Base-by-base conservation (phyloP, 768 basidiomycete species). In the Agrocybe chaxingu region DNA sequence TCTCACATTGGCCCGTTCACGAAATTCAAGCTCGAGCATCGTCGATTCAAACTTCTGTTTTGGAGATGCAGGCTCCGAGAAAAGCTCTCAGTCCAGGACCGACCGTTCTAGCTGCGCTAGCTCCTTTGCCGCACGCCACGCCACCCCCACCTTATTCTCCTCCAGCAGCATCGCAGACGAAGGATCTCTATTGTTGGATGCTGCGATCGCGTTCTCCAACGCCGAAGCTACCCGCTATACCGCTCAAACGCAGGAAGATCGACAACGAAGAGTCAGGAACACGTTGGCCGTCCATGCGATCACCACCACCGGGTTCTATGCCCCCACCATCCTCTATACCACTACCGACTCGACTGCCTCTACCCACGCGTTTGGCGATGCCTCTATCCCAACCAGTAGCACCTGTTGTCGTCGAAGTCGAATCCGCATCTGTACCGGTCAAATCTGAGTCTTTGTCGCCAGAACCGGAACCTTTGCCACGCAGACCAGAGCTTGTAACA, bases 401-500 rank as follows among this genome's bases (percentile, higher is more conserved):
- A 16, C 16, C 16, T 16, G 16, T 16, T 16, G 16, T 24, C 24
- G 5, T 24, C 24, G 5, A 24, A 24, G 24, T 24, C 5, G 24
- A 24, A 24, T 24, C 24, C 3, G 30, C 8, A 29, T 4, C 16
- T 32, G 1, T 39, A 38, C 18, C 2, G 19, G 42, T 48, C 47
- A 50, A 45, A 32, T 41, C 38, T 37, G 50, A 51, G 10, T 9
- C 10, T 11, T 4, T 45, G n/a, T 51, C 50, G 8, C 51, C 34
- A 13, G 24, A 24, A 5, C 24, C 24, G 5, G 24, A 33, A 3
- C 40, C 30, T 16, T 42, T 31, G 9, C 31, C 42, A n/a, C 24
- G 13, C 13, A 37, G 49, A 29, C 60, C 57, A 9, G 44, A 44
- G 0, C 62, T 18, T 70, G 68, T 46, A 52, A 42, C 12, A 65